Percentiles rank a stretch among this genome's conserved stretches.
These are phyloP conservation scores for Aspergillus eucalypticola DNA, from an alignment of 2,329 filamentous ascomycete species.

Conservation along the genomic window DNA sequence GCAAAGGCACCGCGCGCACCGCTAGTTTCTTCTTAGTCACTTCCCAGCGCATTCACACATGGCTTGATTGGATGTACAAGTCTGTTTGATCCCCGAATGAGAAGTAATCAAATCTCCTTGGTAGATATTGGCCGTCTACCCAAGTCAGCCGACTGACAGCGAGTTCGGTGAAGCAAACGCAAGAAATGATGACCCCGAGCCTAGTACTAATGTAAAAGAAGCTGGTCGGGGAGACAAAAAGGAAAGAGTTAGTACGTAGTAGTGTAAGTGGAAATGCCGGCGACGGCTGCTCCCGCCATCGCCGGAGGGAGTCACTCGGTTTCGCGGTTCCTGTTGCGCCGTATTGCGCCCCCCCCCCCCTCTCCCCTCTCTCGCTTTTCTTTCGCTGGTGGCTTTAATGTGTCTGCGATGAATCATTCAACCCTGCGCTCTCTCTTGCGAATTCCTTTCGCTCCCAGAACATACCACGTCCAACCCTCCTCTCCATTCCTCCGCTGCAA, in stretches of 20 bases:
- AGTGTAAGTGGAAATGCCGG: neutral
- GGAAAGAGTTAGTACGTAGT: too few species aligned
- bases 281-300: neutral
- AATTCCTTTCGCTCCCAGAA: neutral
- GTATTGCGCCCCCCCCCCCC: neutral
- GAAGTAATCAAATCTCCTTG: too few species aligned
- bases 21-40: neutral
- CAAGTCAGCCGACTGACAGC: too few species aligned
- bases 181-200: neutral
- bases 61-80: too few species aligned
- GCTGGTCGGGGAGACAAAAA: neutral
- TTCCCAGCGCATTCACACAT: too few species aligned
- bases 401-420: constrained; percentile 9
- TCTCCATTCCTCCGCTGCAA: neutral
- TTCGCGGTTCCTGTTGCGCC: neutral
- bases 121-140: too few species aligned
- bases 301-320: neutral
- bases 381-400: neutral
- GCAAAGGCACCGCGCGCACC: neutral
- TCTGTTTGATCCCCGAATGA: too few species aligned
- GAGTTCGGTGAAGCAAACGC: neutral
- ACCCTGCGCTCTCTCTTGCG: neutral
- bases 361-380: neutral
- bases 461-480: neutral
- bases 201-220: neutral